Evolutionary conservation across 148 eudicot species (phyloP).

Genomic region (Spergularia marina): DNA sequence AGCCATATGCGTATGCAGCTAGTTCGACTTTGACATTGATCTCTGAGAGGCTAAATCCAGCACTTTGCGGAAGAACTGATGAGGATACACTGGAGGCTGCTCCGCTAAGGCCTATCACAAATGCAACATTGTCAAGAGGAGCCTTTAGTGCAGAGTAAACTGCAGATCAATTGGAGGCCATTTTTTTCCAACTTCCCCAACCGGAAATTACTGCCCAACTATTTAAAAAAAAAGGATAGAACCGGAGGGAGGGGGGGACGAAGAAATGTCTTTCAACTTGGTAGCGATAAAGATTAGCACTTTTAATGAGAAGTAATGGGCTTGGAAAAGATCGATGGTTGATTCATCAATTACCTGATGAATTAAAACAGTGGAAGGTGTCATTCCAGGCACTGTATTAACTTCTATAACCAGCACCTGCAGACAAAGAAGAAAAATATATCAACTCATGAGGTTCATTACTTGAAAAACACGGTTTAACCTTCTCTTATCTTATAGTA

Average conservation of each 20-base stretch:
- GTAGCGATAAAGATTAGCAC: too few species aligned
- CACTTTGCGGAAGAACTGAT: slow-evolving; percentile 61
- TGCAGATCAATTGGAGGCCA: too few species aligned
- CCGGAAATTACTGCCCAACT: too few species aligned
- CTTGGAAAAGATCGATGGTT: background rate
- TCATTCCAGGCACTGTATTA: slow-evolving; percentile 95
- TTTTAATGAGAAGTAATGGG: background rate
- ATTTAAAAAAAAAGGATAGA: too few species aligned
- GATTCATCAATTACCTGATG: slow-evolving; percentile 66
- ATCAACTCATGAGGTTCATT: too few species aligned
- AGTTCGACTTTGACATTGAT: slow-evolving; percentile 17
- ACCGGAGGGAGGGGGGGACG: too few species aligned
- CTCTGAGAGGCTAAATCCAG: slow-evolving; percentile 65
- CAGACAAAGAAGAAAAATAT: background rate
- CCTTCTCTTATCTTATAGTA: too few species aligned
- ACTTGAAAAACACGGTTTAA: too few species aligned
- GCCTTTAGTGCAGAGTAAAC: too few species aligned
- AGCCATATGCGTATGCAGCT: background rate
- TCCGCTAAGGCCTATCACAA: slow-evolving; percentile 69
- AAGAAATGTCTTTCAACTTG: too few species aligned
- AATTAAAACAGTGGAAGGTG: slow-evolving; percentile 88
- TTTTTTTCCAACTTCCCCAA: too few species aligned
- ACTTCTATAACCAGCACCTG: slow-evolving; percentile 90
- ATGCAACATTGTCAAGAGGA: background rate
- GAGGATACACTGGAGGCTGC: slow-evolving; percentile 87